These are phyloP conservation scores for Achaetomiella virescens DNA, from an alignment of 495 filamentous ascomycete genomes.

Conservation along the genomic window DNA sequence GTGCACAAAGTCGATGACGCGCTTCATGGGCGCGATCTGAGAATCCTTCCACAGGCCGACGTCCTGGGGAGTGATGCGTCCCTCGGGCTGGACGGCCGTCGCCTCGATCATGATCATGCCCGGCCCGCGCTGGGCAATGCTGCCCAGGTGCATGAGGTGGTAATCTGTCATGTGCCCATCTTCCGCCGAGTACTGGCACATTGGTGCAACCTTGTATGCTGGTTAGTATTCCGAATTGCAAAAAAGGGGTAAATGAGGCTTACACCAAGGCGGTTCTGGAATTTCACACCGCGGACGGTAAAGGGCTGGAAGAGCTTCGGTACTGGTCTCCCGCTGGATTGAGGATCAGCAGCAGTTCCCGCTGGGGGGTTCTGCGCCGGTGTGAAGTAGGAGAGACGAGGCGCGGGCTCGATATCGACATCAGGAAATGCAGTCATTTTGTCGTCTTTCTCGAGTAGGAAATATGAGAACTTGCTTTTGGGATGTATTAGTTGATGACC, in stretches of 20 bases:
- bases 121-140: slow-evolving; percentile 59
- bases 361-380: slow-evolving; percentile 58
- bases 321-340: slow-evolving; percentile 48
- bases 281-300: slow-evolving; percentile 49
- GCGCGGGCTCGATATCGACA: slow-evolving; percentile 8
- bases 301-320: slow-evolving; percentile 62
- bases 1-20: slow-evolving; percentile 64
- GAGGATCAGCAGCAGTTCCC: slow-evolving; percentile 58
- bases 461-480: no score
- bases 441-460: background rate
- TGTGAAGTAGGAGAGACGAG: slow-evolving; percentile 61
- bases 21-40: slow-evolving; percentile 57
- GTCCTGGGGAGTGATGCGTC: slow-evolving; percentile 72
- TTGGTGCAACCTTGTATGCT: slow-evolving; percentile 36
- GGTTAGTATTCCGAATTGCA: background rate
- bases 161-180: slow-evolving; percentile 37
- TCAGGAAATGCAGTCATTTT: background rate
- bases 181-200: slow-evolving; percentile 63
- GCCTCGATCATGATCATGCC: slow-evolving; percentile 68
- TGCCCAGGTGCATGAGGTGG: slow-evolving; percentile 39
- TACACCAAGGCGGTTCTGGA: slow-evolving; percentile 57
- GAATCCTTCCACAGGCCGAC: slow-evolving; percentile 68
- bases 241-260: background rate
- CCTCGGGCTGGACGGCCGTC: slow-evolving; percentile 61
- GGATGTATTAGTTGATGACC: no score